Conservation (phyloP, 768 basidiomycete species). For the Plicaturopsis crispa region DNA sequence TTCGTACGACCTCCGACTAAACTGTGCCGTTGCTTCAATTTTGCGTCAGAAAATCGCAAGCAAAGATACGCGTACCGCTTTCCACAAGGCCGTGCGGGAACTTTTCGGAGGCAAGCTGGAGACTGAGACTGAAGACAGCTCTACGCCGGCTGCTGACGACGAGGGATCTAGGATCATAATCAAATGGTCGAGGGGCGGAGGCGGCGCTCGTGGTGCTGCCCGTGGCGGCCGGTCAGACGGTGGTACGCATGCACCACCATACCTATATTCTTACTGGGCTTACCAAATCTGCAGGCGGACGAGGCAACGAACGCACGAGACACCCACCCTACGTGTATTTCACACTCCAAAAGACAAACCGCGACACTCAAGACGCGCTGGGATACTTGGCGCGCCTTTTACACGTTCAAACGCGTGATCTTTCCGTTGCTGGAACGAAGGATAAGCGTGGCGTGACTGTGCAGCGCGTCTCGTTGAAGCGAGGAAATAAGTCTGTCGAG, state of each 20-base stretch:
- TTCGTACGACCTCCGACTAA: too few relatives aligned
- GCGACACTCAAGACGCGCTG: slow-evolving; percentile 94
- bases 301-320: slow-evolving; percentile 55
- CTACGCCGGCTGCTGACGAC: slow-evolving; percentile 35
- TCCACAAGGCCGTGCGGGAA: slow-evolving; percentile 77
- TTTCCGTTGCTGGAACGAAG: slow-evolving; percentile 92
- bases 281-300: too few relatives aligned
- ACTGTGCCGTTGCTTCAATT: slow-evolving; percentile 10
- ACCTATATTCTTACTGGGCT: too few relatives aligned
- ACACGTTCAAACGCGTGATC: slow-evolving; percentile 71
- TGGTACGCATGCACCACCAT: too few relatives aligned
- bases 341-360: slow-evolving; percentile 93
- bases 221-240: slow-evolving; percentile 28
- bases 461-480: slow-evolving; percentile 78
- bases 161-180: slow-evolving; percentile 75
- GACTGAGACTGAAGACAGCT: slow-evolving; percentile 66
- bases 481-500: slow-evolving; percentile 70
- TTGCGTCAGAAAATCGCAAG: slow-evolving; percentile 41
- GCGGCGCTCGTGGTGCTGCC: slow-evolving; percentile 40
- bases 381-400: slow-evolving; percentile 70
- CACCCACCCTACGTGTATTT: slow-evolving; percentile 92
- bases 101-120: slow-evolving; percentile 81
- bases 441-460: slow-evolving; percentile 97
- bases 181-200: slow-evolving; percentile 58
- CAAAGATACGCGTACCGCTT: slow-evolving; percentile 72